Evolutionary conservation across 441 rosid genomes (phyloP).

Genomic region (Kokia cookei): DNA sequence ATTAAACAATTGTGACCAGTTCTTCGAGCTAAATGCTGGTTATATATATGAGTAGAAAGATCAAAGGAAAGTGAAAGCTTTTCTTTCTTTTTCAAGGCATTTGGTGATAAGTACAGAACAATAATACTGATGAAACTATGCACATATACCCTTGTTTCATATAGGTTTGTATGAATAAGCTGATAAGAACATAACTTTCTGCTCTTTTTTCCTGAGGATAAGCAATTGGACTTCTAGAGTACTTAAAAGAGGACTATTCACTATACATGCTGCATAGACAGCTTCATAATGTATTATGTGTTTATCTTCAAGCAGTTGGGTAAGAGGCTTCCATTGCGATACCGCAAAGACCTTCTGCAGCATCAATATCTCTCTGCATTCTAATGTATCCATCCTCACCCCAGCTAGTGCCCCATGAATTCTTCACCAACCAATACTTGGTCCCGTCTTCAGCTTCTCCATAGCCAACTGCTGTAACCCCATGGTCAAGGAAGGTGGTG

Average conservation of each 20-base stretch:
- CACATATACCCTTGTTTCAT: neutral
- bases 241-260: neutral
- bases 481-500: constrained; percentile 7
- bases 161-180: neutral
- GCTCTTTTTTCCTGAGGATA: too few species aligned
- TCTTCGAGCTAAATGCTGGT: neutral
- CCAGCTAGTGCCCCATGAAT: constrained; percentile 18
- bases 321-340: constrained; percentile 17
- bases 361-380: constrained; percentile 2
- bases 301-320: constrained; percentile 6
- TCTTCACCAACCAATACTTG: constrained; percentile 16
- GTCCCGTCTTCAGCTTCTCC: constrained; percentile 1
- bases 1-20: neutral
- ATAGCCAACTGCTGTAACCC: constrained; percentile 13
- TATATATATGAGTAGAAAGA: neutral
- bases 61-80: neutral
- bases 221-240: neutral
- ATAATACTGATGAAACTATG: neutral
- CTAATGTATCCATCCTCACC: constrained; percentile 14
- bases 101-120: neutral
- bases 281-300: neutral
- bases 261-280: neutral
- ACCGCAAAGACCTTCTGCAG: constrained; percentile 9
- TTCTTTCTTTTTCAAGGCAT: neutral
- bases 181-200: neutral